Evolutionary conservation across 805 yeast species (phyloP).

Genomic region (Debaryomyces castellii): DNA sequence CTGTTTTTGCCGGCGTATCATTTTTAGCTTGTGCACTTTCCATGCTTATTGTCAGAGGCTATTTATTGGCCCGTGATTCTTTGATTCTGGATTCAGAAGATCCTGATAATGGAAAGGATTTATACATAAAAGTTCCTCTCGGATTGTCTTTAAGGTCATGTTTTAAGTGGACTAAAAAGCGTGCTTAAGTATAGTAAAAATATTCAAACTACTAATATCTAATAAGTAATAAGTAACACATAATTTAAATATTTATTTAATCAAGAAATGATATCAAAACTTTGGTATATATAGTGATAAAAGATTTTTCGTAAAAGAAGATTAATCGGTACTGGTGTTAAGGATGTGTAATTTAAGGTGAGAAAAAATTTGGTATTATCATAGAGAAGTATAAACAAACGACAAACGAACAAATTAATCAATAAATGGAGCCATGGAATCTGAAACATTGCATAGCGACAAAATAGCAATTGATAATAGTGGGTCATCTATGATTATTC

Average conservation of each 20-base stretch:
- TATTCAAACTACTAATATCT: neutral
- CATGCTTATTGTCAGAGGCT: slow-evolving; percentile 51
- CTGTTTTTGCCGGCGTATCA: slow-evolving; percentile 59
- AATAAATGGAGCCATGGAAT: neutral
- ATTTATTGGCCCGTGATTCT: slow-evolving; percentile 50
- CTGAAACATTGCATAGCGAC: neutral
- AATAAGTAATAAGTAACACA: neutral
- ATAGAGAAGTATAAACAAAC: neutral
- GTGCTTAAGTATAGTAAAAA: slow-evolving; percentile 1
- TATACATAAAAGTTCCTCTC: slow-evolving; percentile 9
- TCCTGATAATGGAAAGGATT: slow-evolving; percentile 13
- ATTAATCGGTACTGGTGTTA: neutral
- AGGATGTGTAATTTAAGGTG: neutral
- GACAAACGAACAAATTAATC: neutral
- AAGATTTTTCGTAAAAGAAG: no score
- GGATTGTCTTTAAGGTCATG: slow-evolving; percentile 5
- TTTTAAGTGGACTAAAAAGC: slow-evolving; percentile 6
- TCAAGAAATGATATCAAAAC: no score
- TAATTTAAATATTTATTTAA: neutral
- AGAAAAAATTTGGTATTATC: neutral
- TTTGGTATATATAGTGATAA: no score
- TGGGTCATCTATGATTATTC: neutral
- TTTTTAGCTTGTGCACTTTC: slow-evolving; percentile 46
- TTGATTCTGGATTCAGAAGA: slow-evolving; percentile 10
- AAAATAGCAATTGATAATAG: neutral